Evolutionary conservation across 1,139 yeast genomes (phyloP).

Genomic region (Suzukiozyma palmioleophila): DNA sequence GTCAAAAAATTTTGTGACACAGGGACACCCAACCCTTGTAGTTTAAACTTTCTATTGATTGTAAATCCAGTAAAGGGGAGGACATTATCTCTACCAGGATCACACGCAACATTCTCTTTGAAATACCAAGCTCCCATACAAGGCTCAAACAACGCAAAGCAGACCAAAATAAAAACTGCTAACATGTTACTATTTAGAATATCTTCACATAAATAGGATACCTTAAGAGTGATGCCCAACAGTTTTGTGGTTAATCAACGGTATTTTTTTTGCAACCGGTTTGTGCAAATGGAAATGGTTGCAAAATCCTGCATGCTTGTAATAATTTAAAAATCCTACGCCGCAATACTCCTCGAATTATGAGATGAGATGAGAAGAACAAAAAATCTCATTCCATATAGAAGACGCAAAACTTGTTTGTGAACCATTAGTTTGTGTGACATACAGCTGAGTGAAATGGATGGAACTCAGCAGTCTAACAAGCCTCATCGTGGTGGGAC

Average conservation of each 20-base stretch:
- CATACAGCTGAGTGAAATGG: constrained; percentile 13
- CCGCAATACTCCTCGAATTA: neutral
- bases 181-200: too few relatives aligned
- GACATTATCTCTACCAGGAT: constrained; percentile 24
- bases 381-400: too few relatives aligned
- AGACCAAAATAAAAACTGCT: too few relatives aligned
- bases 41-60: constrained; percentile 47
- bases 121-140: constrained; percentile 15
- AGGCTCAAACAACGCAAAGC: too few relatives aligned
- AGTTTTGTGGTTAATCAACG: too few relatives aligned
- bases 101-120: constrained; percentile 32
- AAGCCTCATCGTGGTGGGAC: constrained; percentile 56
- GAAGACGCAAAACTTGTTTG: too few relatives aligned
- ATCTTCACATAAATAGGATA: too few relatives aligned
- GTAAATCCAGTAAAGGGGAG: constrained; percentile 58
- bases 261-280: too few relatives aligned
- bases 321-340: neutral
- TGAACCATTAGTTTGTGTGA: too few relatives aligned
- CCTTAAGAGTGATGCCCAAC: too few relatives aligned
- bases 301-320: too few relatives aligned
- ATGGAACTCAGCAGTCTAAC: constrained; percentile 44
- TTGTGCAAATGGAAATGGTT: too few relatives aligned
- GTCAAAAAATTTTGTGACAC: constrained; percentile 45
- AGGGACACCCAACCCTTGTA: constrained; percentile 31
- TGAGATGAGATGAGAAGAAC: neutral